Evolutionary conservation across 345 rosid genomes (phyloP).

Genomic region (Eucalyptus pauciflora): DNA sequence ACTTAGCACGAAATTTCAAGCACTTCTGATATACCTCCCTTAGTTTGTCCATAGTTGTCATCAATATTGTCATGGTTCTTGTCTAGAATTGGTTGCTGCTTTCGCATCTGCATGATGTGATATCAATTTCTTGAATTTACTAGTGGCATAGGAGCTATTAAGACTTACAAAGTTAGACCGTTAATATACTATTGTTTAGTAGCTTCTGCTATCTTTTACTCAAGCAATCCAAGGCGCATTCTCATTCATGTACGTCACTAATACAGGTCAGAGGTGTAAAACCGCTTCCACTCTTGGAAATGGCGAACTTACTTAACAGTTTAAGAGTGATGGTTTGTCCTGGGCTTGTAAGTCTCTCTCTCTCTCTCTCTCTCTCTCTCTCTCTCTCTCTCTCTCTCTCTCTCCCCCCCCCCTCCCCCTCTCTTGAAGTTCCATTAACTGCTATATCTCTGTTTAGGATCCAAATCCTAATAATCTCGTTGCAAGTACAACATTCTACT

Average conservation of each 20-base stretch:
- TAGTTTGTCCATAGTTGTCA: background rate
- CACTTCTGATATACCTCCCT: background rate
- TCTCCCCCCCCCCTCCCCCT: background rate
- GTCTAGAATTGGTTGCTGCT: background rate
- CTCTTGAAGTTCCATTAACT: background rate
- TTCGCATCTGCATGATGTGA: background rate
- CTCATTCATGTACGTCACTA: background rate
- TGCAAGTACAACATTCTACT: slow-evolving; percentile 88
- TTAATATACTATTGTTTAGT: background rate
- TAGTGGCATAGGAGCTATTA: background rate
- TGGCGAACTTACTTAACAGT: slow-evolving; percentile 78
- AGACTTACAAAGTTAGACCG: background rate
- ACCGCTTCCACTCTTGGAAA: slow-evolving; percentile 73
- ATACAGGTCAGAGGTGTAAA: slow-evolving; percentile 85
- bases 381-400: background rate
- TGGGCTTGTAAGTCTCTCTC: slow-evolving; percentile 73
- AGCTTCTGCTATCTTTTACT: background rate
- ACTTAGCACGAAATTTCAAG: background rate
- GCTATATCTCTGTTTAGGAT: slow-evolving; percentile 45
- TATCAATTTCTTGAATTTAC: background rate
- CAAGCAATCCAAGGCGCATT: background rate
- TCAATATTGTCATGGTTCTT: background rate
- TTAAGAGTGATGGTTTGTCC: slow-evolving; percentile 64
- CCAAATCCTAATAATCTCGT: slow-evolving; percentile 96
- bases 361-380: background rate